Conservation (phyloP, 1,284 basidiomycete genomes). For the Trametes polyzona region DNA sequence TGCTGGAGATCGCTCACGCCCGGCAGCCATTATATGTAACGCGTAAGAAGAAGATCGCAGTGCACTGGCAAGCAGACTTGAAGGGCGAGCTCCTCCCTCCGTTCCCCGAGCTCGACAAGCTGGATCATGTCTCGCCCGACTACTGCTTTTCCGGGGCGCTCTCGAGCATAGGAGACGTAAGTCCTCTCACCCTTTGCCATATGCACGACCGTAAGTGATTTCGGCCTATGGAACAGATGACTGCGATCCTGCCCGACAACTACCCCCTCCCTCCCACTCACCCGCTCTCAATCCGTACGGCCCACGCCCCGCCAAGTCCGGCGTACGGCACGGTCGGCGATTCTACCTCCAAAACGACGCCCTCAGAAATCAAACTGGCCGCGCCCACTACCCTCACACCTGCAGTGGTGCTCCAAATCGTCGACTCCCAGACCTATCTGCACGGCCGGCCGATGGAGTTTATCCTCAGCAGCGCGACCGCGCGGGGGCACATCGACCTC, state of each 20-base stretch:
- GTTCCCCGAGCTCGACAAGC: not conserved
- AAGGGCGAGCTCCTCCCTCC: conserved; percentile 18
- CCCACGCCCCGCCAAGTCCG: not conserved
- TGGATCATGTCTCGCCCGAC: conserved; percentile 3
- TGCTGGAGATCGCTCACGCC: conserved; percentile 47
- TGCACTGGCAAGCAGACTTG: conserved; percentile 15
- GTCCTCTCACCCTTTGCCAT: conserved; percentile 12
- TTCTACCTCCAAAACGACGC: not conserved
- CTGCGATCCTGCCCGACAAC: conserved; percentile 12
- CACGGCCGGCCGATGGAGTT: conserved; percentile 29
- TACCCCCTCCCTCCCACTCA: conserved; percentile 23
- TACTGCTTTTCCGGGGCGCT: conserved; percentile 29
- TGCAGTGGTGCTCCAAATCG: conserved; percentile 12
- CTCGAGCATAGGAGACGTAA: conserved; percentile 54
- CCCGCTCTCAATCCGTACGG: conserved; percentile 12
- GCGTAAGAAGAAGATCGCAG: conserved; percentile 30
- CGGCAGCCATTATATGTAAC: conserved; percentile 26
- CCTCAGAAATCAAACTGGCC: not conserved
- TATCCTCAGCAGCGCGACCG: conserved; percentile 25
- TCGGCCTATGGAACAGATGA: conserved; percentile 13
- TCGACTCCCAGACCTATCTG: conserved; percentile 19
- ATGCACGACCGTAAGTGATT: not conserved
- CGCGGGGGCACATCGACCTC: conserved; percentile 18
- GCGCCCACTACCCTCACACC: not conserved
- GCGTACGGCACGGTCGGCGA: not conserved